Conservation (phyloP, 805 yeast genomes). For the Deakozyma indianensis region DNA sequence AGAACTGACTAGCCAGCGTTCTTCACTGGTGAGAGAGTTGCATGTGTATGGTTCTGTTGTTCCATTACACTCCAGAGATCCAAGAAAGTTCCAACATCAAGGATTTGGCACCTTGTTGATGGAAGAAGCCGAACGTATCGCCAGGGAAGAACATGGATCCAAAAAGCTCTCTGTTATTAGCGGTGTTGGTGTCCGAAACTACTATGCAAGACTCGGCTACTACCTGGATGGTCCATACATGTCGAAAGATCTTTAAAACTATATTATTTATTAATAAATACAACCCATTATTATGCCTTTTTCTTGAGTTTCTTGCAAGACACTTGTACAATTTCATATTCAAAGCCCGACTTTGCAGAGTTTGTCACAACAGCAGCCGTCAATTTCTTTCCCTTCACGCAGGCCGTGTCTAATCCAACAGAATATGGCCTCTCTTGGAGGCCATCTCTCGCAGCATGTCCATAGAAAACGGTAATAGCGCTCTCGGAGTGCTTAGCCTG, state of each 20-base stretch:
- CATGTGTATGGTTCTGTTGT: conserved; percentile 98
- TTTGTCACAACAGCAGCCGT: conserved; percentile 41
- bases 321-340: conserved; percentile 10
- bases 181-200: conserved; percentile 96
- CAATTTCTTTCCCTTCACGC: conserved; percentile 60
- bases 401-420: conserved; percentile 71
- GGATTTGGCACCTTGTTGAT: conserved; percentile 93
- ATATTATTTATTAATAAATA: not conserved
- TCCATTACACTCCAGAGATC: conserved; percentile 91
- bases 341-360: conserved; percentile 12
- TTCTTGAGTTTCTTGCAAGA: not conserved
- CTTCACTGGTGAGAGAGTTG: conserved; percentile 90
- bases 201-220: conserved; percentile 86
- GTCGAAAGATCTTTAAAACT: conserved; percentile 47
- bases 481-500: conserved; percentile 20
- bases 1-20: conserved; percentile 69
- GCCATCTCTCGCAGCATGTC: conserved; percentile 80
- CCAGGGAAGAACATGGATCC: conserved; percentile 89
- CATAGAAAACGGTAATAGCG: conserved; percentile 45
- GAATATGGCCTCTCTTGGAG: conserved; percentile 49
- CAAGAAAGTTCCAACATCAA: conserved; percentile 96
- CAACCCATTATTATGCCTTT: not conserved
- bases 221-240: conserved; percentile 89
- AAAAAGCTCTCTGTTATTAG: conserved; percentile 83
- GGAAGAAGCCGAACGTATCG: conserved; percentile 97